phyloP scores from a whole-genome alignment of 371 early-diverging fungal species.

The Syncephalastrum sp. region DNA sequence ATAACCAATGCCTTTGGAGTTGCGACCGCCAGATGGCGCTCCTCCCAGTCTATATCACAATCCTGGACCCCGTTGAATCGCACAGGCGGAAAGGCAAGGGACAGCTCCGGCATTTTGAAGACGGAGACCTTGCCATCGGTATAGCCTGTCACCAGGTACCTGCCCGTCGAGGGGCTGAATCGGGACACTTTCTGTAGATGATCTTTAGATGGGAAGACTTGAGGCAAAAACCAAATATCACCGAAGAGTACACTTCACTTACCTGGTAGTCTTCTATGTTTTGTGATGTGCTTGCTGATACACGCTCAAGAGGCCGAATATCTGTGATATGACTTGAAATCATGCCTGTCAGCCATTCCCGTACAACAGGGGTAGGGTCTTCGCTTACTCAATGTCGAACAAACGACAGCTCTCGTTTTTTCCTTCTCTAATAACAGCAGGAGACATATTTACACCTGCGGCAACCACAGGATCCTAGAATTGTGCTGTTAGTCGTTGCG shows the following conservation, averaged over 20 bases:
- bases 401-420: conserved; percentile 54
- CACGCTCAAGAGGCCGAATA: conserved; percentile 2
- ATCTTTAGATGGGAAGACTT: too few species aligned
- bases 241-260: not conserved
- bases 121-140: conserved; percentile 64
- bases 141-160: conserved; percentile 55
- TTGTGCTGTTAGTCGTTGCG: too few species aligned
- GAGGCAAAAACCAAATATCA: not conserved
- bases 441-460: conserved; percentile 59
- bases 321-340: too few species aligned
- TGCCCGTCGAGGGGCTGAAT: conserved; percentile 48
- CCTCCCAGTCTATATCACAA: conserved; percentile 47
- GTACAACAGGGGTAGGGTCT: too few species aligned
- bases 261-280: conserved; percentile 32
- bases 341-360: too few species aligned
- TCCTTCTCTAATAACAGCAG: conserved; percentile 45
- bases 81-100: conserved; percentile 46
- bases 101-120: conserved; percentile 49
- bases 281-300: conserved; percentile 22
- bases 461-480: conserved; percentile 29
- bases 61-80: conserved; percentile 60
- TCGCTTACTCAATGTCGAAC: conserved; percentile 44
- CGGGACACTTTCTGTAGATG: conserved; percentile 44
- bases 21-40: conserved; percentile 30
- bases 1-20: conserved; percentile 48